phyloP scores from a whole-genome alignment of 305 asterid species.

The Fraxinus latifolia region DNA sequence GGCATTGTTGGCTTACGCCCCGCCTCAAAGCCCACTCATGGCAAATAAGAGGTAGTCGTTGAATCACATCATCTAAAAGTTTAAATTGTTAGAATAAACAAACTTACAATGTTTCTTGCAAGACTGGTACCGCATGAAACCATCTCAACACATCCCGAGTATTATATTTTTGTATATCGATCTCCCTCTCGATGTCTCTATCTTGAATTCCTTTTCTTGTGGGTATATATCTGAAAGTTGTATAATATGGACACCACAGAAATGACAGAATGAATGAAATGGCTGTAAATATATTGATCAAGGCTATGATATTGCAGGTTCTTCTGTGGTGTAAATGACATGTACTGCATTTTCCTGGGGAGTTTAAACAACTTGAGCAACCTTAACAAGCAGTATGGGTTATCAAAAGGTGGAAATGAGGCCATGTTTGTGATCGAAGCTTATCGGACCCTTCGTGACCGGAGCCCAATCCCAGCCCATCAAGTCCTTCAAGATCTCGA shows the following conservation, averaged over 20 bases:
- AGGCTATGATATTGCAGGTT: constrained; percentile 36
- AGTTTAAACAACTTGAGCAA: constrained; percentile 55
- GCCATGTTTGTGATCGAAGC: constrained; percentile 48
- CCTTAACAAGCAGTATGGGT: constrained; percentile 81
- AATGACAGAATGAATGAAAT: background rate
- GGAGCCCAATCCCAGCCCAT: constrained; percentile 91
- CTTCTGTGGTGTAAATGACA: constrained; percentile 74
- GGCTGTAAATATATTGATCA: background rate
- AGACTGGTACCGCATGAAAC: background rate
- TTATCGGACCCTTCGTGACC: constrained; percentile 64
- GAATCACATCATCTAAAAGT: background rate
- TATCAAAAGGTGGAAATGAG: constrained; percentile 65
- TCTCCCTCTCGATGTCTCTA: background rate
- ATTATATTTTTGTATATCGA: background rate
- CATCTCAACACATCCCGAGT: background rate
- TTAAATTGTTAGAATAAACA: background rate
- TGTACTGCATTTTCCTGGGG: constrained; percentile 79
- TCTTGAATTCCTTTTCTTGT: background rate
- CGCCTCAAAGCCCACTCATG: background rate
- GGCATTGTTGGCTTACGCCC: background rate
- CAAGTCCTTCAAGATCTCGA: constrained; percentile 83
- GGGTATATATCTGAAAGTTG: background rate
- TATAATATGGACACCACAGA: background rate
- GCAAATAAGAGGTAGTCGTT: background rate
- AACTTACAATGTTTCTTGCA: background rate